Evolutionary conservation across 805 yeast genomes (phyloP).

Genomic region (Candida suzukii): DNA sequence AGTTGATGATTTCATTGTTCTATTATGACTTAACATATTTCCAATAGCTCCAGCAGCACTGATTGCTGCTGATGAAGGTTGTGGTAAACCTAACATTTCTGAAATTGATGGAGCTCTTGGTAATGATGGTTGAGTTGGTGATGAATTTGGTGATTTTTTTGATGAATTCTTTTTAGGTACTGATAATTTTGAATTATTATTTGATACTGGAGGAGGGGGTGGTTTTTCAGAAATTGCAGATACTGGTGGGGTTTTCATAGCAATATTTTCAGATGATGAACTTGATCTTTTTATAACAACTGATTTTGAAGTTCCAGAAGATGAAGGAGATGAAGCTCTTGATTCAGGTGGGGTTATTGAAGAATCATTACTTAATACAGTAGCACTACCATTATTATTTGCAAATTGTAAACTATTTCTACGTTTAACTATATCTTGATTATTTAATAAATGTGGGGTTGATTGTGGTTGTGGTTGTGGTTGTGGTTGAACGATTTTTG

Average conservation of each 20-base stretch:
- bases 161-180: background rate
- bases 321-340: conserved; percentile 15
- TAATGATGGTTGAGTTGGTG: background rate
- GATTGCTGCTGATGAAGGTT: conserved; percentile 25
- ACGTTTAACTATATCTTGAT: conserved; percentile 23
- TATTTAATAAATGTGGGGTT: conserved; percentile 16
- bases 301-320: conserved; percentile 11
- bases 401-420: conserved; percentile 21
- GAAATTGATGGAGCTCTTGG: conserved; percentile 19
- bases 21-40: conserved; percentile 21
- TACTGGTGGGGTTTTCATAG: conserved; percentile 10
- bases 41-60: conserved; percentile 30
- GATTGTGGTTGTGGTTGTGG: background rate
- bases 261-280: background rate
- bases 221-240: conserved; percentile 2
- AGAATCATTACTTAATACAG: background rate
- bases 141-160: conserved; percentile 1
- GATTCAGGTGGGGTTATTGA: conserved; percentile 18
- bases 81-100: conserved; percentile 21
- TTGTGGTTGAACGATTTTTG: conserved; percentile 4
- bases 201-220: background rate
- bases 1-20: conserved; percentile 15
- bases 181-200: background rate
- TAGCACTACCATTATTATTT: conserved; percentile 8
- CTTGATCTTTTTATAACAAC: conserved; percentile 6